A percentile compares a stretch with the other conserved stretches of the same genome.
Conservation (phyloP, 1,284 basidiomycete genomes). For the Albatrellus sp. region DNA sequence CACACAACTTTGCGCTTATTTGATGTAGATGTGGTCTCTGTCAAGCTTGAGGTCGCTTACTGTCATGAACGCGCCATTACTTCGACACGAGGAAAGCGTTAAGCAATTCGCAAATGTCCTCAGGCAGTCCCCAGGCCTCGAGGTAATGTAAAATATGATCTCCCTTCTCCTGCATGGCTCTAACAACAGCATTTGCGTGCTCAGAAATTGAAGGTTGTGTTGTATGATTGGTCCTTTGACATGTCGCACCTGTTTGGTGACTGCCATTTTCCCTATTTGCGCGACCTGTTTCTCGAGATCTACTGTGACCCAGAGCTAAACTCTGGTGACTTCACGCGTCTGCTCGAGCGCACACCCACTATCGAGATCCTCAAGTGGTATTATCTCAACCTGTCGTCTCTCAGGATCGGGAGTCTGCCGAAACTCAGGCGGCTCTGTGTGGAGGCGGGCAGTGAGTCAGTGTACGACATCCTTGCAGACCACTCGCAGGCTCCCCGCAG, state of each 20-base stretch:
- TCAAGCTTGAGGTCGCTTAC: slow-evolving; percentile 4
- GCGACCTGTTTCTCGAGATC: slow-evolving; percentile 4
- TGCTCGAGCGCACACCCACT: slow-evolving; percentile 7
- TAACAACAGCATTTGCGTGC: not conserved
- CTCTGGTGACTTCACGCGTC: not conserved
- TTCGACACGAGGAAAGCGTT: slow-evolving; percentile 5
- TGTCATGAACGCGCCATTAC: slow-evolving; percentile 4
- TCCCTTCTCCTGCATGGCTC: not conserved
- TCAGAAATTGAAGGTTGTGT: slow-evolving; percentile 2
- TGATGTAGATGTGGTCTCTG: slow-evolving; percentile 6
- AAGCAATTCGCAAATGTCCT: slow-evolving; percentile 6
- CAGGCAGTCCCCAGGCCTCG: slow-evolving; percentile 5
- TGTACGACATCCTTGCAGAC: slow-evolving; percentile 1
- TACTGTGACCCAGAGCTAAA: slow-evolving; percentile 4
- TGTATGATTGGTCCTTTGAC: slow-evolving; percentile 4
- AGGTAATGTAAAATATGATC: slow-evolving; percentile 1
- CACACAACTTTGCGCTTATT: not conserved
- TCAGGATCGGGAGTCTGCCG: slow-evolving; percentile 3
- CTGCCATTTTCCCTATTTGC: slow-evolving; percentile 1
- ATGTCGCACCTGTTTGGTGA: slow-evolving; percentile 2
- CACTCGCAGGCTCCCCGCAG: not conserved
- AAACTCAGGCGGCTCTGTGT: slow-evolving; percentile 1
- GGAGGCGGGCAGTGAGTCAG: not conserved
- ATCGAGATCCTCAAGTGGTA: not conserved
- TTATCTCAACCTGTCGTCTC: not conserved